Evolutionary conservation across 164 flowering plant species (phyloP), one percentile per base, ranked within the genome.

Genomic region (Sedum album): DNA sequence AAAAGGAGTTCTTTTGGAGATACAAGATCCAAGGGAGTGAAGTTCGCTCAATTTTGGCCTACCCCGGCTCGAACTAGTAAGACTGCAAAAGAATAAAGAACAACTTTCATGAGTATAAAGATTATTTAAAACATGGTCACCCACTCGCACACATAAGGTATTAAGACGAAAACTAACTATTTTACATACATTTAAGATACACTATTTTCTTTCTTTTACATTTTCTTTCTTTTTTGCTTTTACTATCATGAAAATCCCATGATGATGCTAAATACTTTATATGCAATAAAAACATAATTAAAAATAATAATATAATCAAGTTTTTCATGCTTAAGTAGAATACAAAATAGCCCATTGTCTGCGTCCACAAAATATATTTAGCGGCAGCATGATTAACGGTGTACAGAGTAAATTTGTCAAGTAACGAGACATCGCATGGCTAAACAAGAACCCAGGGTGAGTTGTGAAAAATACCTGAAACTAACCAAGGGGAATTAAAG

Each of bases 1-100:
- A 8, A 69, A 53, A 26, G 31, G 69, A 51, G 41, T 72, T 57
- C 66, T 60, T 51, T 66, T 76, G 20, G 53, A 21, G 67, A 48
- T 71, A 71, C 66, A 53, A 46, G 65, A 23, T 30, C 48, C 44
- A 68, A 65, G 35, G 62, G 42, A 55, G 65, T 70, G 68, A 18
- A 69, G 66, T 61, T 73, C 71, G 42, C 62, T 28, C 18, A 25
- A 28, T 28, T 57, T 57, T 1, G 33, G 20, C 17, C 20, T 57
- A 28, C 62, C 1, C 20, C 14, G 13, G 13, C 5, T 7, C 15
- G 33, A 57, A 14, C 3, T 28, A 4, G 3, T 0, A 10, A 11
- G 62, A 57, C 62, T 57, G 62, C 62, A 26, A 57, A 28, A 30
- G 13, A 15, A n/a, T n/a, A n/a, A n/a, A 26, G 26, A 55, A 55